Percentiles rank a stretch among this genome's conserved stretches.
phyloP scores from a whole-genome alignment of 768 basidiomycete genomes.

The Tricholoma hemisulphureum region DNA sequence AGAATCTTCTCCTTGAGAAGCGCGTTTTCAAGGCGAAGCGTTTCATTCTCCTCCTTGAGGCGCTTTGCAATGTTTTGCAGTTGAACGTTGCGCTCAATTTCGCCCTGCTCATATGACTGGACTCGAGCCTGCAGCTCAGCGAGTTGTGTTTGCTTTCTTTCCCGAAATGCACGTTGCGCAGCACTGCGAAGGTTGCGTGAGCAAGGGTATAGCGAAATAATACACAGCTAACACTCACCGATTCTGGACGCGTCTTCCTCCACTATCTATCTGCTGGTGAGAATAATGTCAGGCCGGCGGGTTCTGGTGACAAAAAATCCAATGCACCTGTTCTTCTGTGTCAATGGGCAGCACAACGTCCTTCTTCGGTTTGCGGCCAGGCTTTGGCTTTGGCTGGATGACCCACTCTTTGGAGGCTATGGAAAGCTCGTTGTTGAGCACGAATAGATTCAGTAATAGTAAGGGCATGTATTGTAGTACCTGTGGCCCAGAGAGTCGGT shows the following conservation, averaged over 20 bases:
- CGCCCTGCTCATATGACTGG: slow-evolving; percentile 85
- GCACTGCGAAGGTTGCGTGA: slow-evolving; percentile 46
- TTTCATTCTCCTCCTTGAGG: slow-evolving; percentile 84
- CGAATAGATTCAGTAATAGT: slow-evolving; percentile 7
- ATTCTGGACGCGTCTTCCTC: slow-evolving; percentile 75
- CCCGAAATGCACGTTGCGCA: slow-evolving; percentile 87
- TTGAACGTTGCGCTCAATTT: slow-evolving; percentile 83
- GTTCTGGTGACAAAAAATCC: not conserved
- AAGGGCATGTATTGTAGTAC: slow-evolving; percentile 39
- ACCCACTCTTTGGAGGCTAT: slow-evolving; percentile 89
- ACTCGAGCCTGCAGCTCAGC: slow-evolving; percentile 85
- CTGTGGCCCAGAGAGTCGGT: slow-evolving; percentile 72
- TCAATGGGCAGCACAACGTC: slow-evolving; percentile 42
- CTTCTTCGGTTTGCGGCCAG: slow-evolving; percentile 85
- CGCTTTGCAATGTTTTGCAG: slow-evolving; percentile 80
- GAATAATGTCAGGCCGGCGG: not conserved
- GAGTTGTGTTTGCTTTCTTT: slow-evolving; percentile 85
- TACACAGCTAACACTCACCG: slow-evolving; percentile 41
- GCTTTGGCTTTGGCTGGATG: slow-evolving; percentile 82
- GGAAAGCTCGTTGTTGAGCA: slow-evolving; percentile 8
- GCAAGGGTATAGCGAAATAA: slow-evolving; percentile 1
- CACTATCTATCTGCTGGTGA: slow-evolving; percentile 42
- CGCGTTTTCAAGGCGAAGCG: slow-evolving; percentile 64
- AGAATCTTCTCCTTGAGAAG: slow-evolving; percentile 52
- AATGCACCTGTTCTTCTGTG: slow-evolving; percentile 47